phyloP scores from a whole-genome alignment of 495 filamentous ascomycete genomes.

The Choiromyces venosus region DNA sequence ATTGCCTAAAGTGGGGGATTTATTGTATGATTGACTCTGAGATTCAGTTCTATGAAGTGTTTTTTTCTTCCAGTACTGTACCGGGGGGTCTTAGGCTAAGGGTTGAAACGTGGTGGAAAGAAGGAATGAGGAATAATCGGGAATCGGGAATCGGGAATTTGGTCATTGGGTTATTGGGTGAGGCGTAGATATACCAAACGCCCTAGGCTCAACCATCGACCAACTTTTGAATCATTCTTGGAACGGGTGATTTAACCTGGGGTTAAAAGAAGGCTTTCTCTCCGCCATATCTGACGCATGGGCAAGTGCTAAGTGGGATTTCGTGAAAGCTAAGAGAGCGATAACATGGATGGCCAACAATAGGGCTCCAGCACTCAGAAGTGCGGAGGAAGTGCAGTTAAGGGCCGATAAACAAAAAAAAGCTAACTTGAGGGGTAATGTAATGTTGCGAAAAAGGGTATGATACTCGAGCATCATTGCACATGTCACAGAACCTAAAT shows the following conservation, averaged over 20 bases:
- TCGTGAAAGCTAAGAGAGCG: neutral
- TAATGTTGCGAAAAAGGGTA: neutral
- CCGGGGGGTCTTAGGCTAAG: neutral
- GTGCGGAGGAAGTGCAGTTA: neutral
- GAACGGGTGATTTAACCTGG: neutral
- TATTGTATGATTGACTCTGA: neutral
- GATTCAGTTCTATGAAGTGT: neutral
- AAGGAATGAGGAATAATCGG: no score
- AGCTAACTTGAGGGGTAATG: neutral
- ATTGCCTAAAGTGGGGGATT: neutral
- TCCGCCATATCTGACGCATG: neutral
- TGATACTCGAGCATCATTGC: neutral
- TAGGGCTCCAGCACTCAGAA: no score
- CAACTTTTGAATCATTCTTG: neutral
- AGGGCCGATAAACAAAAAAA: neutral
- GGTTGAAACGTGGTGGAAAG: no score
- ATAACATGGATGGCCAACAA: neutral
- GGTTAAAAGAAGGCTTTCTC: neutral
- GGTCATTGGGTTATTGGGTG: neutral
- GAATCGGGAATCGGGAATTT: neutral
- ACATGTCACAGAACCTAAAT: no score
- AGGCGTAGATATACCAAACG: no score
- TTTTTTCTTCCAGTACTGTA: neutral
- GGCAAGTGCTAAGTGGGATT: neutral
- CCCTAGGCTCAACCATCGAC: no score